Conservation (phyloP, 108 stramenopile species). For the Cyclotella kingstonii region DNA sequence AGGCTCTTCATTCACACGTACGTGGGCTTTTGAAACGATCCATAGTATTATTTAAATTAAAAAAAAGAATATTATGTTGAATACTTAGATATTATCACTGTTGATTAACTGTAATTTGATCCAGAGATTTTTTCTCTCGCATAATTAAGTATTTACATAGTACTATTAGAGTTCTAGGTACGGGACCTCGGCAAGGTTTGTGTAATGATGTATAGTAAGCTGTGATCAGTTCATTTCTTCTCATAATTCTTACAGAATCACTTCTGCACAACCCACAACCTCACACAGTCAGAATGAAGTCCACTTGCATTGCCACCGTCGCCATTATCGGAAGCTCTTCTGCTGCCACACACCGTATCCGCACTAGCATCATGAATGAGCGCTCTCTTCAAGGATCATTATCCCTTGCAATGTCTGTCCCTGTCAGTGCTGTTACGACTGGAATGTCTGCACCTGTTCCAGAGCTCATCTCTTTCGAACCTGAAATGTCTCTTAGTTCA, state of each 20-base stretch:
- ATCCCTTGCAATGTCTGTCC: slow-evolving; percentile 6
- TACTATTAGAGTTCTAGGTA: no score
- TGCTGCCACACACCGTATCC: slow-evolving; percentile 13
- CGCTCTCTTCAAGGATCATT: neutral
- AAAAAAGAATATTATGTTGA: neutral
- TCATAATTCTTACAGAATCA: neutral
- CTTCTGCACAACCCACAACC: neutral
- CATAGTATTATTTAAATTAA: slow-evolving; percentile 1
- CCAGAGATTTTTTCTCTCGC: neutral
- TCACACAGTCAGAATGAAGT: slow-evolving; percentile 9
- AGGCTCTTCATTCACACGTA: neutral
- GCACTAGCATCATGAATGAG: slow-evolving; percentile 1
- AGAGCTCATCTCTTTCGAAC: no score
- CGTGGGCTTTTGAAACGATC: slow-evolving; percentile 1
- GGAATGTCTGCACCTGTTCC: neutral
- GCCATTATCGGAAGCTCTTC: slow-evolving; percentile 19
- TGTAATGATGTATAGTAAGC: neutral
- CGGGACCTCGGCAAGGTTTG: neutral
- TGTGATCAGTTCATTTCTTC: slow-evolving; percentile 1
- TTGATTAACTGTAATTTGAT: neutral
- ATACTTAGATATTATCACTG: no score
- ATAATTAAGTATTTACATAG: neutral
- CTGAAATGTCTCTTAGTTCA: neutral
- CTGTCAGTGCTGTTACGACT: no score
- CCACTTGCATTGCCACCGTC: slow-evolving; percentile 13